phyloP scores from a whole-genome alignment of 2,329 filamentous ascomycete species.

The Trichoderma pleuroti region DNA sequence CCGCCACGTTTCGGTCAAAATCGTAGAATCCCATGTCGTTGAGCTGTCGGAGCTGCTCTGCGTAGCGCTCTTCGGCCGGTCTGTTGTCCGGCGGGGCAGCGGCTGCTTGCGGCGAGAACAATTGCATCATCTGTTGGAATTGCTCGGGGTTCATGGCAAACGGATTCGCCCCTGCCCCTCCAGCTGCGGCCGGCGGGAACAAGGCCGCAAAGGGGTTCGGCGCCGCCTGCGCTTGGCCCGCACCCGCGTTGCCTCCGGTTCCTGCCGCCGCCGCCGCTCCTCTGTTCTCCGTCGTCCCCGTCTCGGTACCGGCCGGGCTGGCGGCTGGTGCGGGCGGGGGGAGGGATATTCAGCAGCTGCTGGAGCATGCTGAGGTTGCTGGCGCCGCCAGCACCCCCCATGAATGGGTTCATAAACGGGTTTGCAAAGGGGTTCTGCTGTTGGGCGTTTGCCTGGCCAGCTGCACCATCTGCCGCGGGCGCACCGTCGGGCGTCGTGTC shows the following conservation, averaged over 20 bases:
- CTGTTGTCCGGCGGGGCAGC: constrained; percentile 69
- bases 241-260: constrained; percentile 16
- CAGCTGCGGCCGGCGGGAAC: constrained; percentile 42
- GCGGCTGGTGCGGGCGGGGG: background rate
- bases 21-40: constrained; percentile 99
- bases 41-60: constrained; percentile 81
- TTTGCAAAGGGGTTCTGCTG: constrained; percentile 43
- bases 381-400: constrained; percentile 23
- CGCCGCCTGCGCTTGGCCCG: constrained; percentile 32
- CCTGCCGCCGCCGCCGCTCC: constrained; percentile 15
- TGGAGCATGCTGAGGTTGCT: constrained; percentile 21
- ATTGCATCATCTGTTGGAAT: constrained; percentile 52
- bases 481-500: constrained; percentile 69
- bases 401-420: constrained; percentile 30
- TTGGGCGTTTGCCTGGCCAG: background rate
- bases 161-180: constrained; percentile 34
- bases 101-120: constrained; percentile 38
- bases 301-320: constrained; percentile 19
- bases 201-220: constrained; percentile 67
- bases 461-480: constrained; percentile 28
- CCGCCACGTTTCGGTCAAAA: constrained; percentile 88
- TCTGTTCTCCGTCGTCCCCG: constrained; percentile 21
- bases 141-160: constrained; percentile 53
- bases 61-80: constrained; percentile 91
- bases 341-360: constrained; percentile 28